Evolutionary conservation across 495 filamentous ascomycete genomes (phyloP).

Genomic region (Xylaria acuta): DNA sequence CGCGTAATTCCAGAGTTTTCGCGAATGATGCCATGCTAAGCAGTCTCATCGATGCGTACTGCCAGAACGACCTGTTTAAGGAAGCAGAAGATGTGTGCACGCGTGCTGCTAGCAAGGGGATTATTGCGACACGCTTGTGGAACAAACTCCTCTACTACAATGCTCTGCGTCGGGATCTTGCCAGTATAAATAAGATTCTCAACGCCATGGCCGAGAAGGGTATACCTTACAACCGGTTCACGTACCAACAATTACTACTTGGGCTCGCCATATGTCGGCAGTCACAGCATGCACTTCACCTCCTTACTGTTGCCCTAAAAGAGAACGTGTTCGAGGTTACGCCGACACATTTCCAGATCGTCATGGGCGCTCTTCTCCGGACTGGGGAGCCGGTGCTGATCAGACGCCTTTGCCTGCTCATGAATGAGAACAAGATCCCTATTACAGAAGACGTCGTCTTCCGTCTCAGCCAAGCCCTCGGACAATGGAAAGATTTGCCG

Average conservation of each 20-base stretch:
- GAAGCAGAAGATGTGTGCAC: constrained; percentile 67
- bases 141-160: constrained; percentile 75
- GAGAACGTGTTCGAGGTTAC: constrained; percentile 63
- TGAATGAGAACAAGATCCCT: constrained; percentile 41
- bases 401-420: constrained; percentile 41
- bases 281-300: constrained; percentile 68
- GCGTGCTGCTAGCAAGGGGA: constrained; percentile 45
- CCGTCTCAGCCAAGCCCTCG: constrained; percentile 44
- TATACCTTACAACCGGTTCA: constrained; percentile 69
- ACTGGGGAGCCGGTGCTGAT: constrained; percentile 44
- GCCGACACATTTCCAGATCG: constrained; percentile 75
- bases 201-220: constrained; percentile 63
- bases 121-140: constrained; percentile 70
- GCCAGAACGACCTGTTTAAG: constrained; percentile 63
- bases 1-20: constrained; percentile 44
- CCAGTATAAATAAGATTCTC: constrained; percentile 64
- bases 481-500: constrained; percentile 41
- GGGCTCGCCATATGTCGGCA: constrained; percentile 66
- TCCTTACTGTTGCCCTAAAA: constrained; percentile 66
- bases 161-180: constrained; percentile 69
- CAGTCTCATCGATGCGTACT: constrained; percentile 70
- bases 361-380: constrained; percentile 61
- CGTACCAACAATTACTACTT: constrained; percentile 77
- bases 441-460: constrained; percentile 41
- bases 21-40: constrained; percentile 59